Evolutionary conservation across 345 rosid species (phyloP).

Genomic region (Linum tenue): DNA sequence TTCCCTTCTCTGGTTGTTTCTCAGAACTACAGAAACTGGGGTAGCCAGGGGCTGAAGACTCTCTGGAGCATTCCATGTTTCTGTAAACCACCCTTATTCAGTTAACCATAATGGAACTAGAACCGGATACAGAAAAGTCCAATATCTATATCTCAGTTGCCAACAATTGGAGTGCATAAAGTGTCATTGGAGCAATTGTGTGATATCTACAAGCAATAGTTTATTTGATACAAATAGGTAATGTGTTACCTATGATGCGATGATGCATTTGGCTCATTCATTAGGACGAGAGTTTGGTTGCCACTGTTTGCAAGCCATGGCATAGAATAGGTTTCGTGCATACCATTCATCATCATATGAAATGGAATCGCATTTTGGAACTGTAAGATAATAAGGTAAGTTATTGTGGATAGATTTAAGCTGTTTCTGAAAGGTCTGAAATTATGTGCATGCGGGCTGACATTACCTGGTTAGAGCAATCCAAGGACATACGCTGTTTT

Average conservation of each 20-base stretch:
- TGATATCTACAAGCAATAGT: background rate
- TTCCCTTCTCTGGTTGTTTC: constrained; percentile 42
- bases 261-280: constrained; percentile 39
- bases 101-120: constrained; percentile 7
- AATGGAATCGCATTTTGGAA: constrained; percentile 50
- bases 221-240: background rate
- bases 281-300: constrained; percentile 45
- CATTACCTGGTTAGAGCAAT: constrained; percentile 51
- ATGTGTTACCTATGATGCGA: constrained; percentile 44
- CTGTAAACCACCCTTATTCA: constrained; percentile 26
- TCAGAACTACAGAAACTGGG: constrained; percentile 43
- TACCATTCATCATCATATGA: constrained; percentile 46
- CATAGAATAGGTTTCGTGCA: constrained; percentile 52
- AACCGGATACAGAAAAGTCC: background rate
- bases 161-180: too few species aligned
- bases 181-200: background rate
- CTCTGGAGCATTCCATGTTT: constrained; percentile 40
- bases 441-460: background rate
- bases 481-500: constrained; percentile 48
- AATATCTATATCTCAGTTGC: background rate
- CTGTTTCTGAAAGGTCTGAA: constrained; percentile 5
- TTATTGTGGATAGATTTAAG: constrained; percentile 7
- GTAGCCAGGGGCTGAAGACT: constrained; percentile 39
- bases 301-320: constrained; percentile 64
- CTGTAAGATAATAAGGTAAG: constrained; percentile 26